phyloP scores from a whole-genome alignment of 352 stramenopile species.

The Pythium phragmitis region DNA sequence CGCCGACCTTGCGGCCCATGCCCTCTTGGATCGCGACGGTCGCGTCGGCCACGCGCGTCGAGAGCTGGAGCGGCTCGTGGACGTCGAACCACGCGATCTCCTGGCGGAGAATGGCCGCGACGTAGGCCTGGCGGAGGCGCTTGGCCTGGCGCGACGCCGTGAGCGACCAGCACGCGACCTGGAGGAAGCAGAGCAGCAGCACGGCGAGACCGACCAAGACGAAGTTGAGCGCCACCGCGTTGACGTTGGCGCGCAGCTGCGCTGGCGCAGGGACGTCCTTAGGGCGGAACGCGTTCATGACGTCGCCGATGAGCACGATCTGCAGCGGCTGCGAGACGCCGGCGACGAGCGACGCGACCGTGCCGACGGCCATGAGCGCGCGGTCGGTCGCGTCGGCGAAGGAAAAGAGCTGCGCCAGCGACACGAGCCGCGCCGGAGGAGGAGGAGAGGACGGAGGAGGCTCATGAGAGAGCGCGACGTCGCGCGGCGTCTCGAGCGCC shows the following conservation, averaged over 20 bases:
- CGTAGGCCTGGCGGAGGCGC: neutral
- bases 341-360: slow-evolving; percentile 36
- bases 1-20: slow-evolving; percentile 32
- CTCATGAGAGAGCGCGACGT: neutral
- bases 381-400: slow-evolving; percentile 57
- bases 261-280: slow-evolving; percentile 16
- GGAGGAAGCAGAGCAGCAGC: neutral
- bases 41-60: slow-evolving; percentile 43
- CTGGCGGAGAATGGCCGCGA: neutral
- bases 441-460: neutral
- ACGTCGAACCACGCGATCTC: slow-evolving; percentile 8
- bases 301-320: slow-evolving; percentile 70
- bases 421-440: slow-evolving; percentile 29
- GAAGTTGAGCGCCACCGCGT: slow-evolving; percentile 2
- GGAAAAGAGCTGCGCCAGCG: slow-evolving; percentile 44
- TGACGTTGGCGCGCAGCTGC: slow-evolving; percentile 14
- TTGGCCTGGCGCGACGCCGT: slow-evolving; percentile 5
- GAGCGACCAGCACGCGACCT: slow-evolving; percentile 9
- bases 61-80: slow-evolving; percentile 30
- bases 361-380: slow-evolving; percentile 53
- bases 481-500: slow-evolving; percentile 6
- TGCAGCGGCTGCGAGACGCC: slow-evolving; percentile 63
- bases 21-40: slow-evolving; percentile 24
- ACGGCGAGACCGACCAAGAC: neutral
- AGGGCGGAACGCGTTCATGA: slow-evolving; percentile 67